phyloP scores from a whole-genome alignment of 129 eudicot genomes.

The Logfia minima region DNA sequence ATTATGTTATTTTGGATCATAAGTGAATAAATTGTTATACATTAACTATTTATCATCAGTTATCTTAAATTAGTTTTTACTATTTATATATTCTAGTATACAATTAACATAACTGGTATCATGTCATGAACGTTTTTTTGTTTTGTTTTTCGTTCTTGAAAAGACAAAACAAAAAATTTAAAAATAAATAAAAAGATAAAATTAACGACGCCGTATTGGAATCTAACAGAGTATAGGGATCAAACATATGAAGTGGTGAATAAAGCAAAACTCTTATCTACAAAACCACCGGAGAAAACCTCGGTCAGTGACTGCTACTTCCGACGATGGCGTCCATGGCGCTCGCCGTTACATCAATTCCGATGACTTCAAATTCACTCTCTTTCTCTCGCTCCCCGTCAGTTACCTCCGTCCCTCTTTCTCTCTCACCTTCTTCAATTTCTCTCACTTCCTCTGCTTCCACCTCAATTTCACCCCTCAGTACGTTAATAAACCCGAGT shows the following conservation, averaged over 20 bases:
- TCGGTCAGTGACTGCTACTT: not conserved
- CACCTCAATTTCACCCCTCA: slow-evolving; percentile 35
- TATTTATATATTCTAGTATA: too few species aligned
- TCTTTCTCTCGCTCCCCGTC: slow-evolving; percentile 39
- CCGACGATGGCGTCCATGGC: slow-evolving; percentile 40
- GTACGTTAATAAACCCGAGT: slow-evolving; percentile 31
- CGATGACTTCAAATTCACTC: slow-evolving; percentile 28
- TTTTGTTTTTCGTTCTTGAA: not conserved
- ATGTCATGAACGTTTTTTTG: not conserved
- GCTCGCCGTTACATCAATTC: slow-evolving; percentile 32
- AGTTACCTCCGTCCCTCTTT: slow-evolving; percentile 37
- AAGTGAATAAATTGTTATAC: too few species aligned
- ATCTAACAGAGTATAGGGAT: not conserved
- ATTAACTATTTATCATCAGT: too few species aligned
- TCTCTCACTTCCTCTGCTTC: slow-evolving; percentile 17
- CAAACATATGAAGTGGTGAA: not conserved
- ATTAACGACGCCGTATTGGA: not conserved
- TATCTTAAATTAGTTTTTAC: too few species aligned
- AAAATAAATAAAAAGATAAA: not conserved
- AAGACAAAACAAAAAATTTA: too few species aligned
- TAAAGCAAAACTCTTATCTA: not conserved
- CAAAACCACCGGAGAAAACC: not conserved
- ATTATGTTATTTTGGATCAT: too few species aligned
- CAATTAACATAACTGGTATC: not conserved
- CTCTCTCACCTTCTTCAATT: slow-evolving; percentile 34